Base-by-base conservation (phyloP, 176 grass and related monocot genomes). In the Oryza longistaminata region DNA sequence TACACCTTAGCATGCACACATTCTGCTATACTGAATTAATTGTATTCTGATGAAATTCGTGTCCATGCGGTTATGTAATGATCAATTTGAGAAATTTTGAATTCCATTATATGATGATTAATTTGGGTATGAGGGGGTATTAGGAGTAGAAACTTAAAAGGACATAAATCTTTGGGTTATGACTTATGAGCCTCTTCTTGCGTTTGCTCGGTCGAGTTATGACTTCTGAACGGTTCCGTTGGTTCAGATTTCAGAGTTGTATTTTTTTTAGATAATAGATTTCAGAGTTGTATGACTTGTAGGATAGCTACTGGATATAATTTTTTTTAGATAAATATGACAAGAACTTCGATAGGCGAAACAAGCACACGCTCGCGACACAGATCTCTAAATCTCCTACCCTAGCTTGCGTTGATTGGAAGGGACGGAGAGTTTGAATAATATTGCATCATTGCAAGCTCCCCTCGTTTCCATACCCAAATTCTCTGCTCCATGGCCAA, bases 401-500 rank as follows among this genome's bases (percentile, higher is more conserved):
- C 24, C 42, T 65, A 55, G 43, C 6, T 82, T 60, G 73, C 79
- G 67, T 90, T 58, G 67, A 73, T 72, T 50, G n/a, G 43, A 90
- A 71, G 88, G 73, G 71, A 82, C 44, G 26, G 73, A 34, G 64
- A 74, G 7, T 21, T 19, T 11, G 22, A 65, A 81, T 11, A 82
- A 79, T 26, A 71, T 53, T 72, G 79, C 78, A 82, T 90, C 73
- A 82, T 86, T 82, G 58, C 66, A 58, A 85, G 49, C 27, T 74
- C 39, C 82, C 25, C 72, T 35, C 5, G 67, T 60, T 76, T 24
- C 44, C 16, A 49, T 40, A 11, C 70, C 16, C 29, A 40, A 50
- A 76, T 81, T 44, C 65, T 48, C 60, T 22, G 17, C 25, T 70
- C 82, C 27, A 76, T 81, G 82, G 65, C 16, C 50, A 17, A 37